Base-by-base conservation (phyloP, 2,329 filamentous ascomycete genomes). In the Cadophora luteo-olivacea region DNA sequence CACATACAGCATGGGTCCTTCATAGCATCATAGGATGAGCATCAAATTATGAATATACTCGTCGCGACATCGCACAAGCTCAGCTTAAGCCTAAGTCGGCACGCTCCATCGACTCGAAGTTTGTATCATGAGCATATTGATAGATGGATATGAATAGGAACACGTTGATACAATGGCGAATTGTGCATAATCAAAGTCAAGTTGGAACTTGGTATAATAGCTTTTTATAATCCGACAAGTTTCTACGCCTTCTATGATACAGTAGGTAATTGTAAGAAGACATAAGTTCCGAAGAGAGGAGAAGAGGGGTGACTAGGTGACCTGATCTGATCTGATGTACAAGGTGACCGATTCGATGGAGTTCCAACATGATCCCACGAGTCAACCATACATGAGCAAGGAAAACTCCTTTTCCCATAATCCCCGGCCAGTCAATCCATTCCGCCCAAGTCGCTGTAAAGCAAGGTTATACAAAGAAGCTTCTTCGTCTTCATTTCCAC, bases 221-320 rank as follows among this genome's bases (percentile, higher is more conserved):
- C 38, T 41, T 48, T 48, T 22, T 19, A 48, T 48, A 22, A n/a
- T 48, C 45, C 45, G 16, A 48, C 45, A 22, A 22, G 38, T 41
- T 48, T 48, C 45, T 48, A 32, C 51, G 51, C 69, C 68, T 70
- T 72, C 69, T 73, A 73, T 72, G 57, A 52, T 72, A 72, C 72
- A 72, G 45, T 16, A 55, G 38, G 22, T 48, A 22, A 16, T 52
- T 24, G 24, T 66, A 64, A 68, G 65, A 70, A 72, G 70, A 75
- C 72, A 73, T 61, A 25, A 72, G 70, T 66, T 48, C 45, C 55
- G 69, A 72, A 73, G 69, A 74, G 72, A 73, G 70, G 70, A 71
- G 73, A 73, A 67, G 61, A 54, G 63, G 67, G 63, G 55, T 63
- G 38, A 58, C 69, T 71, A 22, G 45, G 45, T 48, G 45, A 48